Percentiles rank a stretch among this genome's conserved stretches.
Evolutionary conservation across 257 asterid genomes (phyloP).

Genomic region (Coffea canephora): DNA sequence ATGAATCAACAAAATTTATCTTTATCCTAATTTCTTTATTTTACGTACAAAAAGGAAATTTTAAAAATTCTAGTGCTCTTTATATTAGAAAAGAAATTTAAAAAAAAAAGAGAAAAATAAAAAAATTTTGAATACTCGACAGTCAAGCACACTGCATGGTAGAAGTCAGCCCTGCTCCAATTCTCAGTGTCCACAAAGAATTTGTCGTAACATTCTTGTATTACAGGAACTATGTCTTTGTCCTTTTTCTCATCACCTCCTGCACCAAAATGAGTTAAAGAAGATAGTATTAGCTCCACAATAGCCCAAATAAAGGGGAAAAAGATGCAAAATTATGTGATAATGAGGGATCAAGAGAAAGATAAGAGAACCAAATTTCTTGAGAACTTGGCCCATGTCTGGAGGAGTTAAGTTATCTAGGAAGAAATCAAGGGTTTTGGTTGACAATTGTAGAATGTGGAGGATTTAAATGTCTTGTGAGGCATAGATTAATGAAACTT

Average conservation of each 20-base stretch:
- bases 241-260: slow-evolving; percentile 47
- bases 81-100: background rate
- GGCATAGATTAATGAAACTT: slow-evolving; percentile 3
- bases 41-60: background rate
- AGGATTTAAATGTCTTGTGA: background rate
- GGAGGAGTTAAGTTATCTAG: background rate
- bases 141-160: slow-evolving; percentile 61
- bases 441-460: background rate
- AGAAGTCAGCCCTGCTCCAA: slow-evolving; percentile 51
- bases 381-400: slow-evolving; percentile 52
- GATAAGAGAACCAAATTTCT: slow-evolving; percentile 38
- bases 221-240: slow-evolving; percentile 39
- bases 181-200: slow-evolving; percentile 33
- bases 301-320: no score
- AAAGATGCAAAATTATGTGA: background rate
- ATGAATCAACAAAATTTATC: background rate
- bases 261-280: slow-evolving; percentile 21
- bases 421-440: background rate
- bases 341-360: background rate
- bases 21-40: no score
- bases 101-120: background rate
- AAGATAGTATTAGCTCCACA: background rate
- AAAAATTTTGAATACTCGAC: slow-evolving; percentile 43
- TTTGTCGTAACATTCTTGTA: slow-evolving; percentile 46
- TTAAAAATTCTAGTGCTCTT: no score